These are phyloP conservation scores for Coniochaeta sp. DNA, from an alignment of 2,329 filamentous ascomycete genomes.

Conservation along the genomic window DNA sequence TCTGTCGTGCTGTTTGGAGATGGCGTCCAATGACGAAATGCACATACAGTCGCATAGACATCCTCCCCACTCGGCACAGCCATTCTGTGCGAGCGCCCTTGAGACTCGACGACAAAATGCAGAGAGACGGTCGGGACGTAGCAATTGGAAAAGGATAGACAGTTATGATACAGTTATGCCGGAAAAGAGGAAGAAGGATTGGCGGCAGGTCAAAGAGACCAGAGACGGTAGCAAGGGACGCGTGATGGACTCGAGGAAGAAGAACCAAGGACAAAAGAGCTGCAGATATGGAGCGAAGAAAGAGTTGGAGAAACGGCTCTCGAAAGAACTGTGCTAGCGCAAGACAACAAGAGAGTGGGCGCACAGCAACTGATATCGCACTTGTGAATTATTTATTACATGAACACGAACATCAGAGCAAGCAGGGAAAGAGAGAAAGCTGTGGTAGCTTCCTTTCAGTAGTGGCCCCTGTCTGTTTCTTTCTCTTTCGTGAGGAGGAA, in stretches of 20 bases:
- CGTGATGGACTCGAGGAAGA: background rate
- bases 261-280: background rate
- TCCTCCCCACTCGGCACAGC: slow-evolving; percentile 35
- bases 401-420: background rate
- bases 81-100: slow-evolving; percentile 24
- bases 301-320: no score
- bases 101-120: slow-evolving; percentile 8
- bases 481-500: no score
- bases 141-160: background rate
- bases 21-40: slow-evolving; percentile 5
- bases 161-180: background rate
- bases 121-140: background rate
- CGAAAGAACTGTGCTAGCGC: background rate
- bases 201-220: background rate
- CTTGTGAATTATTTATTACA: background rate
- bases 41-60: slow-evolving; percentile 50
- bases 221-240: background rate
- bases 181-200: background rate
- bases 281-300: no score
- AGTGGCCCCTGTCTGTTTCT: no score
- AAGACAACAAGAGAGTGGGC: background rate
- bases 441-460: background rate
- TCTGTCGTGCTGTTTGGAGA: slow-evolving; percentile 5
- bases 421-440: background rate
- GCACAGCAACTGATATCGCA: background rate